Percentiles rank a stretch among this genome's conserved stretches.
Conservation (phyloP, 192 early-diverging fungal species). For the Lobulomyces angularis region DNA sequence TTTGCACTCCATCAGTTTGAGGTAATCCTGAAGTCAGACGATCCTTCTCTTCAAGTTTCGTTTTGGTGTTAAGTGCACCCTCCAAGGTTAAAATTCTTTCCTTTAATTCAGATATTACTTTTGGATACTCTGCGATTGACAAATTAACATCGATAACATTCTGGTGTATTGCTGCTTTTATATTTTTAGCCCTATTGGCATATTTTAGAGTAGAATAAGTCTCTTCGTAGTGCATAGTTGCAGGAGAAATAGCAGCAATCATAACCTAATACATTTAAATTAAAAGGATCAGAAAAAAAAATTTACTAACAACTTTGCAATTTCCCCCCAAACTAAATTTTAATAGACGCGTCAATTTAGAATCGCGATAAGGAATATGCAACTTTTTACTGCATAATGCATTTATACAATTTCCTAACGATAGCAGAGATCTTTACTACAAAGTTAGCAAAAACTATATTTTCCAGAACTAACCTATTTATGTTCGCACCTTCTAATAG, state of each 20-base stretch:
- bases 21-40: no score
- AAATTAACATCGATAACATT: no score
- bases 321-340: constrained; percentile 94
- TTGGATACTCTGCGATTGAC: no score
- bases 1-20: no score
- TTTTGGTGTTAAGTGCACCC: no score
- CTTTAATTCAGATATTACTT: no score
- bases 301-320: no score
- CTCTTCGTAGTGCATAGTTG: constrained; percentile 72
- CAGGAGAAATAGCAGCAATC: constrained; percentile 87
- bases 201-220: constrained; percentile 93
- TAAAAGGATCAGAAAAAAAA: no score
- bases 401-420: constrained; percentile 96
- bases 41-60: no score
- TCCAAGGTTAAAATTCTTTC: no score
- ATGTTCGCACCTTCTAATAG: constrained; percentile 94
- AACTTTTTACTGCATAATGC: constrained; percentile 66
- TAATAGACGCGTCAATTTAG: constrained; percentile 89
- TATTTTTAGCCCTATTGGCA: constrained; percentile 90
- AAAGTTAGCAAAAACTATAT: constrained; percentile 82
- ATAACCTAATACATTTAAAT: constrained; percentile 62
- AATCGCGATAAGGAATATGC: constrained; percentile 94
- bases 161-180: no score
- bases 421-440: constrained; percentile 78
- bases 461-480: constrained; percentile 87